phyloP scores from a whole-genome alignment of 2,329 filamentous ascomycete species.

The Pseudocercospora eumusae region DNA sequence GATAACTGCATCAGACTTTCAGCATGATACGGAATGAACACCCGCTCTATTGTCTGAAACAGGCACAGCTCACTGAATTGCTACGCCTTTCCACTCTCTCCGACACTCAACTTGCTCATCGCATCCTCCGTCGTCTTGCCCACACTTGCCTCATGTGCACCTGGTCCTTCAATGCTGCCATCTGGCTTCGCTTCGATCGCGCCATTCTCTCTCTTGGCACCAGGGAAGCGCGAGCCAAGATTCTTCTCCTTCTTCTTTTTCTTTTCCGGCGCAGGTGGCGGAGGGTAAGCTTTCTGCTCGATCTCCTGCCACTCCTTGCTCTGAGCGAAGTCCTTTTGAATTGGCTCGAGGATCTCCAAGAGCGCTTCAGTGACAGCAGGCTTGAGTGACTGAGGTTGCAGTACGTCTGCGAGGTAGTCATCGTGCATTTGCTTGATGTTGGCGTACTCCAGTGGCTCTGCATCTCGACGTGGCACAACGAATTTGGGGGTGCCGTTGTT shows the following conservation, averaged over 20 bases:
- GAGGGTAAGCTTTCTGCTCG: constrained; percentile 78
- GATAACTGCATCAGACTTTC: not conserved
- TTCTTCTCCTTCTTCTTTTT: constrained; percentile 76
- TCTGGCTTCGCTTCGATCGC: constrained; percentile 49
- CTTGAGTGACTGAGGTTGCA: constrained; percentile 77
- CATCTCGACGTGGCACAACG: constrained; percentile 64
- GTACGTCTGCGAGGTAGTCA: constrained; percentile 75
- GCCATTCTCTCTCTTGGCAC: constrained; percentile 35
- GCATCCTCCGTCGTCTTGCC: constrained; percentile 45
- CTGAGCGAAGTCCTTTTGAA: constrained; percentile 70
- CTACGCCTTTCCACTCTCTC: constrained; percentile 24
- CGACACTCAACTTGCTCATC: constrained; percentile 40
- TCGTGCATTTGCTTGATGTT: constrained; percentile 71
- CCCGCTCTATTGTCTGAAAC: not conserved
- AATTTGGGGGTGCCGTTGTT: constrained; percentile 60
- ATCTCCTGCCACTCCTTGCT: constrained; percentile 79
- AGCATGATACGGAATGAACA: not conserved
- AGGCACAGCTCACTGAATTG: constrained; percentile 16
- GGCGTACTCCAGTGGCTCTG: constrained; percentile 77
- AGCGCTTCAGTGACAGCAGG: constrained; percentile 76
- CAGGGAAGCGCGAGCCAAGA: constrained; percentile 67
- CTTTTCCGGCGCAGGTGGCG: constrained; percentile 57
- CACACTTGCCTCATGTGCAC: constrained; percentile 46
- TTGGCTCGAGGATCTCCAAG: constrained; percentile 72
- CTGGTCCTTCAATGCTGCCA: constrained; percentile 48